Base-by-base conservation (phyloP, 1,284 basidiomycete species). In the Puccinia horiana region DNA sequence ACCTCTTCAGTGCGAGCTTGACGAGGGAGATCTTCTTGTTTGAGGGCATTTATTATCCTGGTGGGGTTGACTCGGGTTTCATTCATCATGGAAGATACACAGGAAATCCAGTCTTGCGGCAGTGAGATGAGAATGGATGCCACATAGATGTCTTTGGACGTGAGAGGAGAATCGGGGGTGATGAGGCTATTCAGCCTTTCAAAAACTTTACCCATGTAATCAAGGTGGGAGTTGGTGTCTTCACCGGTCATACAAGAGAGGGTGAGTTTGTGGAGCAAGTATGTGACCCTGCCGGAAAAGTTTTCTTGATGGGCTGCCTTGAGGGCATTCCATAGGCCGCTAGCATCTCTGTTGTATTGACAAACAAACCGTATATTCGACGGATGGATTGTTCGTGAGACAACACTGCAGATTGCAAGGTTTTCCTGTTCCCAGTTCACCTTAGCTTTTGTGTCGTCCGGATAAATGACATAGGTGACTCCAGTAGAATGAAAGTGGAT, bases 71-170 rank as follows among this genome's bases (percentile, higher is more conserved):
- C 52, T n/a, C 26, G 35, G 4, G 16, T 29, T 23, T 61, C 20
- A 20, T 75, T 54, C 73, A 75, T 75, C 52, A 75, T 35, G 1
- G 73, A 61, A 3, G 32, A 56, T 16, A 75, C 56, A 26, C 49
- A 54, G 8, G 49, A 37, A 9, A 58, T 29, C 73, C 73, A 75
- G n/a, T 75, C 49, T 37, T 1, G 12, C 3, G 73, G 56, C 5
- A 75, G 52, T 1, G 73, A 75, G 5, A 44, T 75, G 4, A 58
- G 37, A 16, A 56, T 75, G 35, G 44, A 54, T 20, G 49, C 11
- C 3, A 49, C 35, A 29, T 42, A 75, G 16, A 75, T 75, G 18
- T 75, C 52, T 5, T 54, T n/a, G 4, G 52, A 18, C 3, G 49
- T 75, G 20, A 75, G 73, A 20, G 42, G 73, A 3, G 12, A n/a